phyloP scores from a whole-genome alignment of 306 rosid genomes.

The Vigna angularis region DNA sequence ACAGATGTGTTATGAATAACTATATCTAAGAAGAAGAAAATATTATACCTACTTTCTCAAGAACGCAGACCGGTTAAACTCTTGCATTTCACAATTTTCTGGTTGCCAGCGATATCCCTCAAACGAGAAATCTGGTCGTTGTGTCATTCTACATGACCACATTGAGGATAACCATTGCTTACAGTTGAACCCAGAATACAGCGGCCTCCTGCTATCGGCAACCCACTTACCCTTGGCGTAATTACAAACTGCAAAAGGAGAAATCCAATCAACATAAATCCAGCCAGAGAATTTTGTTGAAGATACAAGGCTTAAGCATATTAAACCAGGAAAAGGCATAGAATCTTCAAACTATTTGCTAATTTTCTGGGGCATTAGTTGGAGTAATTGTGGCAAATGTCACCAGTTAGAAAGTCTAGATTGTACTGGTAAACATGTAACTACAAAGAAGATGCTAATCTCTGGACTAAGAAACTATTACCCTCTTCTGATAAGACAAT shows the following conservation, averaged over 20 bases:
- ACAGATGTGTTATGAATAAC: not conserved
- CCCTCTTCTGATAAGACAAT: not conserved
- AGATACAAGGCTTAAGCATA: conserved; percentile 30
- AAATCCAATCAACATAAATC: conserved; percentile 43
- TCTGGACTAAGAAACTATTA: not conserved
- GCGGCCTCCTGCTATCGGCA: conserved; percentile 69
- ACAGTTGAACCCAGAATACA: conserved; percentile 84
- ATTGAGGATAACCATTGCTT: conserved; percentile 84
- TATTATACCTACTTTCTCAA: conserved; percentile 72
- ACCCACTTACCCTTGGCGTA: conserved; percentile 94
- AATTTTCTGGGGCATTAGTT: conserved; percentile 14
- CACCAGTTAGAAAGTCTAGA: conserved; percentile 29
- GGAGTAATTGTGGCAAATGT: not conserved
- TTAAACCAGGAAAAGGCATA: conserved; percentile 28
- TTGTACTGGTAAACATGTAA: conserved; percentile 23
- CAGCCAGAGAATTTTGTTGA: conserved; percentile 3
- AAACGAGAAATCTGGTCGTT: conserved; percentile 75
- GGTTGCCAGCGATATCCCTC: conserved; percentile 94
- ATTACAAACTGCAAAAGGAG: conserved; percentile 70
- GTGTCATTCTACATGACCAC: conserved; percentile 94
- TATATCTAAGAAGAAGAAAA: conserved; percentile 33
- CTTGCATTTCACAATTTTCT: conserved; percentile 71
- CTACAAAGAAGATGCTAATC: not conserved
- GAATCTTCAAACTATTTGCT: conserved; percentile 21
- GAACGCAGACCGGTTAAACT: conserved; percentile 71